Evolutionary conservation across 2,329 filamentous ascomycete genomes (phyloP).

Genomic region (Diaporthe sp.): DNA sequence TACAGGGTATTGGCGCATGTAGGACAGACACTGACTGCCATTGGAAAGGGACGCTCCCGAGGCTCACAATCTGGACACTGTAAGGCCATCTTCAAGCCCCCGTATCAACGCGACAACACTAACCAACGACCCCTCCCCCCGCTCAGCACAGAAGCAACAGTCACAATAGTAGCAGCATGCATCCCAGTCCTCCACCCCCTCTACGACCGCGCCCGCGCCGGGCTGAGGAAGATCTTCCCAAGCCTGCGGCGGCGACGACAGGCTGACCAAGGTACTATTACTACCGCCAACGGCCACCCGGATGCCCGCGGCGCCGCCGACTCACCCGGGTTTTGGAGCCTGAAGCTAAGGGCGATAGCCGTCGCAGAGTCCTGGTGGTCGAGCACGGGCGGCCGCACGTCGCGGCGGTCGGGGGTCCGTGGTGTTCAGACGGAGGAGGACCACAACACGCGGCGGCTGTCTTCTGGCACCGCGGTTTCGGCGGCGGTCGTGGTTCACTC

Average conservation of each 20-base stretch:
- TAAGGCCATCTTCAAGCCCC: not conserved
- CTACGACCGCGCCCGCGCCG: not conserved
- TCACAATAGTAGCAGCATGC: slow-evolving; percentile 6
- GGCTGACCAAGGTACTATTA: too few species aligned
- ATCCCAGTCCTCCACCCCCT: slow-evolving; percentile 6
- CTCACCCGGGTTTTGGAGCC: not conserved
- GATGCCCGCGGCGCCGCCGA: too few species aligned
- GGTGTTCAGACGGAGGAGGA: too few species aligned
- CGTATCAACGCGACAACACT: too few species aligned
- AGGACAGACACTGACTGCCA: not conserved
- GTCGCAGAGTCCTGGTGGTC: not conserved
- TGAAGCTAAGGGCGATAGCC: not conserved
- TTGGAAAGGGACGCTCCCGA: not conserved
- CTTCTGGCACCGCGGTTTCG: too few species aligned
- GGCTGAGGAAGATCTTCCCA: not conserved
- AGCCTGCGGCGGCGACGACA: too few species aligned
- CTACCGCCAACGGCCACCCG: too few species aligned
- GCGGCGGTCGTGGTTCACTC: too few species aligned
- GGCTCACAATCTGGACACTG: slow-evolving; percentile 8
- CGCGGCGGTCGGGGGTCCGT: not conserved
- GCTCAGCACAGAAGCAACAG: not conserved
- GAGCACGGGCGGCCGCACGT: not conserved
- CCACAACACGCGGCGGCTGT: too few species aligned
- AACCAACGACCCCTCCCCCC: accelerated
- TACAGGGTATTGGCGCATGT: too few species aligned